A percentile compares a stretch with the other conserved stretches of the same genome.
These are phyloP conservation scores for Xylaria sp. DNA, from an alignment of 2,329 filamentous ascomycete genomes.

Conservation along the genomic window DNA sequence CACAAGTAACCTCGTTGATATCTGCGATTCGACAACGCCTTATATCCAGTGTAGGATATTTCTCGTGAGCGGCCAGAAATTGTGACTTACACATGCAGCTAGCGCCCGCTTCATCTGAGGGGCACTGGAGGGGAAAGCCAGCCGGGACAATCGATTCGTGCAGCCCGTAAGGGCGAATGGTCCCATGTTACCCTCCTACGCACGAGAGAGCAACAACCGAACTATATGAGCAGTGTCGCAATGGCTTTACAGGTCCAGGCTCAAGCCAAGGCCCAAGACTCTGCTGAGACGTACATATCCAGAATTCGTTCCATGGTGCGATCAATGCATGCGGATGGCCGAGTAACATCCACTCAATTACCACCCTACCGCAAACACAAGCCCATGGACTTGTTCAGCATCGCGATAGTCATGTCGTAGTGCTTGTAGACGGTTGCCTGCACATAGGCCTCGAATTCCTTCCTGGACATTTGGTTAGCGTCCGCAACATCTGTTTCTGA, in stretches of 20 bases:
- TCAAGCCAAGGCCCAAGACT: conserved; percentile 16
- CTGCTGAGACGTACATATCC: conserved; percentile 1
- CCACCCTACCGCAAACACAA: conserved; percentile 65
- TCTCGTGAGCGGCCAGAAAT: conserved; percentile 21
- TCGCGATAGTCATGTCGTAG: conserved; percentile 75
- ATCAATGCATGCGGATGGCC: conserved; percentile 18
- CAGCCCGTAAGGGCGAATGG: conserved; percentile 15
- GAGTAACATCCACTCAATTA: conserved; percentile 22
- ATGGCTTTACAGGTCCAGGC: conserved; percentile 18
- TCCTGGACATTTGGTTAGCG: conserved; percentile 39
- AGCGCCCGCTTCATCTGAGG: conserved; percentile 19
- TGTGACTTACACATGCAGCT: conserved; percentile 23
- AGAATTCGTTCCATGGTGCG: conserved; percentile 19
- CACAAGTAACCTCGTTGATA: conserved; percentile 18
- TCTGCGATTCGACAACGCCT: conserved; percentile 10
- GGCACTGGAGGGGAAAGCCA: conserved; percentile 16
- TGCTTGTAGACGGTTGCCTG: conserved; percentile 61
- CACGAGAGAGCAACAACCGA: conserved; percentile 13
- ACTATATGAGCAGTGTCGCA: conserved; percentile 13
- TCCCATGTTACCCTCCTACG: conserved; percentile 8
- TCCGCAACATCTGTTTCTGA: neutral
- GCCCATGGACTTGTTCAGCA: conserved; percentile 80
- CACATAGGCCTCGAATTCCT: conserved; percentile 37
- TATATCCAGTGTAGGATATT: conserved; percentile 15
- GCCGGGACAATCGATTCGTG: conserved; percentile 25